phyloP scores from a whole-genome alignment of 345 rosid species.

The Anastatica hierochuntica region DNA sequence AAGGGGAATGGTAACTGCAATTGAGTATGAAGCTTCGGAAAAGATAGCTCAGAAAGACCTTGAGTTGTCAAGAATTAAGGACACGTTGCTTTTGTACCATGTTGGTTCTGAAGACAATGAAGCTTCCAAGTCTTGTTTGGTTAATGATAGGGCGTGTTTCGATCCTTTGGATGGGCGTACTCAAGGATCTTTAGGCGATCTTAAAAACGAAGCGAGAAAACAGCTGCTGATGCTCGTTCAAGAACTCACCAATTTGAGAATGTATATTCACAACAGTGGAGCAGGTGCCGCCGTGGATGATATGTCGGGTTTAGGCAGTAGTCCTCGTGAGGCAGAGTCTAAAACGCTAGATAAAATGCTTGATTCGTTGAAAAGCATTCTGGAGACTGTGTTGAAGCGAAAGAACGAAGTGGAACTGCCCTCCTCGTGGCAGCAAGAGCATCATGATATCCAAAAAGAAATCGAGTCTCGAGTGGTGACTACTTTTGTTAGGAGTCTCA shows the following conservation, averaged over 20 bases:
- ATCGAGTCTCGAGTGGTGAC: constrained; percentile 41
- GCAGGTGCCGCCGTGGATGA: constrained; percentile 27
- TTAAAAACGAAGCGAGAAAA: constrained; percentile 30
- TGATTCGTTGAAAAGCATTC: constrained; percentile 29
- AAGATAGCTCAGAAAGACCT: constrained; percentile 52
- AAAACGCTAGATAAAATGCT: constrained; percentile 33
- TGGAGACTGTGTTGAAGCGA: constrained; percentile 29
- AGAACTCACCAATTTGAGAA: constrained; percentile 43
- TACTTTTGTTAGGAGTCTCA: constrained; percentile 37
- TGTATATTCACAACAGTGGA: constrained; percentile 24
- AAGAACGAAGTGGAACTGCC: constrained; percentile 28
- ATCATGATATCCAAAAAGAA: constrained; percentile 32
- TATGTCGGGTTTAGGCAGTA: constrained; percentile 38
- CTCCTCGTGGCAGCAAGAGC: constrained; percentile 46
- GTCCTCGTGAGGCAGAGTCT: constrained; percentile 29
- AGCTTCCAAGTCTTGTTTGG: background rate
- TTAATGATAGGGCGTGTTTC: constrained; percentile 7
- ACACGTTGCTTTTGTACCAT: constrained; percentile 26
- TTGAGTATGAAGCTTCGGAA: constrained; percentile 59
- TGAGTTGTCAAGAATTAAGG: constrained; percentile 47
- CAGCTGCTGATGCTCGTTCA: constrained; percentile 50
- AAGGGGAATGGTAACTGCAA: constrained; percentile 58
- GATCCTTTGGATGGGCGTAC: constrained; percentile 13
- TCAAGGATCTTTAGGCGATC: constrained; percentile 30
- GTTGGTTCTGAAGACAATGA: constrained; percentile 26